These are phyloP conservation scores for Tolypocladium paradoxum DNA, from an alignment of 2,329 filamentous ascomycete genomes.

Conservation along the genomic window DNA sequence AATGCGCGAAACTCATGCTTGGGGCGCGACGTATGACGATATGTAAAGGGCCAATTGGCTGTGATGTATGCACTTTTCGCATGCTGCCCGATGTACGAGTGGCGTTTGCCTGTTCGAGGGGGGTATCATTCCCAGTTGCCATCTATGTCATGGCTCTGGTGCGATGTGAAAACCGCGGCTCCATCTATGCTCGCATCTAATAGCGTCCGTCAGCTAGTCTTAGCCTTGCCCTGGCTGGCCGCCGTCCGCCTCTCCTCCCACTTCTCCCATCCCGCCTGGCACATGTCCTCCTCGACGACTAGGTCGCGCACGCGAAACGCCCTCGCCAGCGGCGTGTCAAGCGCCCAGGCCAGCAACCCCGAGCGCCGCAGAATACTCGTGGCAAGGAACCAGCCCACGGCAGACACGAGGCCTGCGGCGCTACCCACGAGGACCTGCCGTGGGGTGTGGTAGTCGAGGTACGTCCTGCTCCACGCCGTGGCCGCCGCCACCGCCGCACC, in stretches of 20 bases:
- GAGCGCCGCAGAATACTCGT: constrained; percentile 55
- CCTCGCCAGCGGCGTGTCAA: constrained; percentile 55
- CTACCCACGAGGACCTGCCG: constrained; percentile 79
- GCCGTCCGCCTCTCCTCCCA: constrained; percentile 54
- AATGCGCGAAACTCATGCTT: neutral
- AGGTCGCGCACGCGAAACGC: constrained; percentile 71
- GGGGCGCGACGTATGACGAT: neutral
- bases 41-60: neutral
- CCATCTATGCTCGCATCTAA: neutral
- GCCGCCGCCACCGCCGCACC: constrained; percentile 51
- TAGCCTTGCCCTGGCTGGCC: constrained; percentile 19
- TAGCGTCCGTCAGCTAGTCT: constrained; percentile 10
- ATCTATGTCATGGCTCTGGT: neutral
- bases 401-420: constrained; percentile 58
- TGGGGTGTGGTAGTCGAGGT: constrained; percentile 85
- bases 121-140: neutral
- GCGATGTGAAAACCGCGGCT: neutral
- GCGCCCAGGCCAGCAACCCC: constrained; percentile 61
- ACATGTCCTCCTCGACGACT: constrained; percentile 76
- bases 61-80: neutral
- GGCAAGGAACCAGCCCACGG: constrained; percentile 65
- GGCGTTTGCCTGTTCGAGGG: neutral
- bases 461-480: constrained; percentile 76
- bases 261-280: constrained; percentile 86
- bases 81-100: neutral